Conservation (phyloP, 805 yeast species). For the Yamadazyma endophytica region DNA sequence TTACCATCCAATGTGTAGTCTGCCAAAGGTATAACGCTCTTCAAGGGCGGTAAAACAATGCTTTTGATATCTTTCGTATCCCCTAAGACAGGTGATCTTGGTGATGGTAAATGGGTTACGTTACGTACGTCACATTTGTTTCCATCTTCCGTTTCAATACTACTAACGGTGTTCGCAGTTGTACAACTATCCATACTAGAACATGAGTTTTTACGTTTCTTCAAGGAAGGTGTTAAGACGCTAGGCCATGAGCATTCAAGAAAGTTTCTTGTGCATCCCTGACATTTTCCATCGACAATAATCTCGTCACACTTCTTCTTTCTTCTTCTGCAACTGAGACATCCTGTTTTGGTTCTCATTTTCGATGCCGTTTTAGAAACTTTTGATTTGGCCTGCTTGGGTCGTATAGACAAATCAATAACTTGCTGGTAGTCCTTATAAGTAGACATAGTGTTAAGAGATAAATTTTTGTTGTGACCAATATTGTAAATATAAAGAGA, state of each 20-base stretch:
- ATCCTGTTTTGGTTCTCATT: slow-evolving; percentile 46
- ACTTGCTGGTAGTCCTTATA: slow-evolving; percentile 38
- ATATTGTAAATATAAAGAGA: too few relatives aligned
- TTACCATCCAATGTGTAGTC: too few relatives aligned
- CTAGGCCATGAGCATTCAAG: slow-evolving; percentile 44
- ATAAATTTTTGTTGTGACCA: too few relatives aligned
- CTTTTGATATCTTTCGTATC: too few relatives aligned
- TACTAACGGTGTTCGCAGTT: background rate
- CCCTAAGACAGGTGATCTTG: too few relatives aligned
- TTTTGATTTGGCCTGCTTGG: slow-evolving; percentile 10
- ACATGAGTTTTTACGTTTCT: slow-evolving; percentile 1
- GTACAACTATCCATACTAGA: background rate
- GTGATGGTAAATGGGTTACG: too few relatives aligned
- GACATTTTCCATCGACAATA: slow-evolving; percentile 39
- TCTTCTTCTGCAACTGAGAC: slow-evolving; percentile 59
- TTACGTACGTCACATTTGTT: too few relatives aligned
- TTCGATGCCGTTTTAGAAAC: slow-evolving; percentile 13
- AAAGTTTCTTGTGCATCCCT: slow-evolving; percentile 41
- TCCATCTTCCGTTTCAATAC: background rate
- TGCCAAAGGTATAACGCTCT: too few relatives aligned
- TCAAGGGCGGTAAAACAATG: too few relatives aligned
- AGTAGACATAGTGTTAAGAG: slow-evolving; percentile 20
- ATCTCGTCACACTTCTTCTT: slow-evolving; percentile 62
- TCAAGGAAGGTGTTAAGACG: slow-evolving; percentile 12
- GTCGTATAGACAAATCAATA: slow-evolving; percentile 21